Conservation (phyloP, 495 filamentous ascomycete genomes). For the Physcia stellaris region DNA sequence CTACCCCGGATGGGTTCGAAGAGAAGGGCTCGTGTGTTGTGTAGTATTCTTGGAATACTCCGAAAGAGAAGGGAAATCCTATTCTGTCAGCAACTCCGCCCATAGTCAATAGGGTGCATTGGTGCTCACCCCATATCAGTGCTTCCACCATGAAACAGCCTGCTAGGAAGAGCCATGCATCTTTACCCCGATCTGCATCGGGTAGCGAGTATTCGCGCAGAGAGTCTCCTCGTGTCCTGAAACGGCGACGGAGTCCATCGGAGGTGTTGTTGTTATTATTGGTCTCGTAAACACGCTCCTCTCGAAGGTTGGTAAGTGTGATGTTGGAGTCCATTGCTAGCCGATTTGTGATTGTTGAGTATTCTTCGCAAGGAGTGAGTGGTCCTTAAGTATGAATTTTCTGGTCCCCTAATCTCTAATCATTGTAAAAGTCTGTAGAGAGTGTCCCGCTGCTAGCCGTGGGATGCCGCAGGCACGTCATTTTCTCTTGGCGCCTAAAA, state of each 20-base stretch:
- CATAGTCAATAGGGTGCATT: not conserved
- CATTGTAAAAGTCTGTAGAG: no score
- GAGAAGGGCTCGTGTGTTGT: slow-evolving; percentile 31
- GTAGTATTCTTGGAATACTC: slow-evolving; percentile 47
- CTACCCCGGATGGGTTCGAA: slow-evolving; percentile 24
- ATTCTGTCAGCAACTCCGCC: not conserved
- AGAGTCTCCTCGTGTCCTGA: not conserved
- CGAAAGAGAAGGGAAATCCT: slow-evolving; percentile 53
- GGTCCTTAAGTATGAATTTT: no score
- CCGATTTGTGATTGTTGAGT: no score
- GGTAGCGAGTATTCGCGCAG: slow-evolving; percentile 1
- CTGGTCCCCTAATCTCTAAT: no score
- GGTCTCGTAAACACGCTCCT: no score
- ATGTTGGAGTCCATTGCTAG: slow-evolving; percentile 3
- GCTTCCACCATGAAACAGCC: slow-evolving; percentile 49
- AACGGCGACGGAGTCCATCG: no score
- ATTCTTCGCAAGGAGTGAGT: no score
- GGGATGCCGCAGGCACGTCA: no score
- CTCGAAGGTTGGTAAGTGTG: not conserved
- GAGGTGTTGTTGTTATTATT: no score
- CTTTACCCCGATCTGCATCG: slow-evolving; percentile 39
- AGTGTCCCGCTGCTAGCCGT: no score
- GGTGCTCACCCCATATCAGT: slow-evolving; percentile 45
- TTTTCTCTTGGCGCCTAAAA: no score
- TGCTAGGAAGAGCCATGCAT: slow-evolving; percentile 51